Evolutionary conservation across 208 protist species (phyloP), one percentile per base, ranked within the genome.

Genomic region (Leishmania braziliensis): DNA sequence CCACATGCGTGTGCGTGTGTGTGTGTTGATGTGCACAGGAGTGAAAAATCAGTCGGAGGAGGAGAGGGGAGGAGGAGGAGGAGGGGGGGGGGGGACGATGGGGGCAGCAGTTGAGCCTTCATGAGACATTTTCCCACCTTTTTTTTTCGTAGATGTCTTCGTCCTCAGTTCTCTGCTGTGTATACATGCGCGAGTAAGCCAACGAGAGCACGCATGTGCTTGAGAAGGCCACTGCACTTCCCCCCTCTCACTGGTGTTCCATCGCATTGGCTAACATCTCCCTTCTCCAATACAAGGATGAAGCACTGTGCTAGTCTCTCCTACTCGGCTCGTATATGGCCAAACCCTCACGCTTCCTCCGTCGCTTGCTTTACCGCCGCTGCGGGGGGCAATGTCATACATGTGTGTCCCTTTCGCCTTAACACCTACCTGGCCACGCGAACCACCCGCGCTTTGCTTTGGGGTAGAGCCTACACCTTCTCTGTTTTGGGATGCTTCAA

Each of bases 401-500:
- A 2, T 39, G 60, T 8, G 62, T 16, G 26, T 29, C 2, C 58
- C 58, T 26, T 26, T 26, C 23, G 8, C 5, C 58, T 8, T 26
- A 12, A 39, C 62, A 33, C 29, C 29, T 29, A 29, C 20, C 58
- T 10, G 5, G 26, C 29, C 62, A 23, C 14, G 62, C 23, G 14
- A 20, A 39, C 29, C 29, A 33, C 43, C 43, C 29, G 62, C 62
- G 3, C 4, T 43, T 68, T 46, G 53, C 20, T n/a, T 80, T 70
- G 74, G 58, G 74, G 58, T 83, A 33, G 72, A 48, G 83, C 48
- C 77, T 72, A 54, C 18, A 39, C 48, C 29, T 68, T 29, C 14
- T 68, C 70, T 18, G 26, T 39, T 77, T n/a, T 36, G 51, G 48
- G 20, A 26, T 29, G 62, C 62, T 68, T 68, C 62, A 39, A 39